phyloP scores from a whole-genome alignment of 441 rosid genomes.

The Omphalea diandra region DNA sequence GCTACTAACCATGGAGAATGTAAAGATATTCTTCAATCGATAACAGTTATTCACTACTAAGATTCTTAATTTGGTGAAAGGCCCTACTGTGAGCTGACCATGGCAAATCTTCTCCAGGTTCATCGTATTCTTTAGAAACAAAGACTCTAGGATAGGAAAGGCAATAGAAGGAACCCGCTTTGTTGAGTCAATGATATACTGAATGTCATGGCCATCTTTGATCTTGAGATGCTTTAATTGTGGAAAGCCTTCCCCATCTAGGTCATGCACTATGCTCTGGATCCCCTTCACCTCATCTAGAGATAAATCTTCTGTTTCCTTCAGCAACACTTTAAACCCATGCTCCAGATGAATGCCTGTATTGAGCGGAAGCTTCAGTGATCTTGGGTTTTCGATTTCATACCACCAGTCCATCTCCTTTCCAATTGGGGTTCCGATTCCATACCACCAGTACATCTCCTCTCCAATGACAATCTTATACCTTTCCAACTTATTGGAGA shows the following conservation, averaged over 20 bases:
- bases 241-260: conserved; percentile 20
- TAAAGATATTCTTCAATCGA: not conserved
- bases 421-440: not conserved
- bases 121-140: not conserved
- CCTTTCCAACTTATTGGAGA: not conserved
- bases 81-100: not conserved
- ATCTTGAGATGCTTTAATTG: conserved; percentile 19
- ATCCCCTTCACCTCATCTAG: not conserved
- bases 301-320: not conserved
- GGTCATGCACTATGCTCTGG: not conserved
- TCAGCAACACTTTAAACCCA: not conserved
- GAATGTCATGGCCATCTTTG: not conserved
- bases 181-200: conserved; percentile 2
- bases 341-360: not conserved
- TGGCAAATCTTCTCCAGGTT: conserved; percentile 8
- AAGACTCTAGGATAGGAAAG: conserved; percentile 6
- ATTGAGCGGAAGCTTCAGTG: not conserved
- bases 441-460: not conserved
- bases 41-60: not conserved
- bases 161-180: not conserved
- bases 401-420: too few species aligned
- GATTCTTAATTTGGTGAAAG: conserved; percentile 11
- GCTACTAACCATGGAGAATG: not conserved
- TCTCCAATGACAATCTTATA: not conserved
- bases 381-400: too few species aligned